phyloP scores from a whole-genome alignment of 2,329 filamentous ascomycete genomes.

The Aspergillus brasiliensis region DNA sequence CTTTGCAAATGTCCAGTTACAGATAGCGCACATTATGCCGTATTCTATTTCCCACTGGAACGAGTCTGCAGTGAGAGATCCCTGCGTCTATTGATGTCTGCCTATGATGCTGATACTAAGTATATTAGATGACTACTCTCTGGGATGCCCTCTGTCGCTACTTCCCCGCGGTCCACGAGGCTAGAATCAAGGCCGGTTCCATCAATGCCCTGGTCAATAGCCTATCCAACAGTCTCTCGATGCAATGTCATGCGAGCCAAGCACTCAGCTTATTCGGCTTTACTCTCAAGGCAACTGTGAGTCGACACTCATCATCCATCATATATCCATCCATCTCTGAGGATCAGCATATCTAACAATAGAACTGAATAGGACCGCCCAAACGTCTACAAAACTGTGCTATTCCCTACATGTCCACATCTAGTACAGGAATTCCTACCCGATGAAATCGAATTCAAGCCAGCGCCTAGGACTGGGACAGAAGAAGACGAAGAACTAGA shows the following conservation, averaged over 20 bases:
- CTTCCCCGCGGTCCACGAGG: not conserved
- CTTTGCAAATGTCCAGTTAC: not conserved
- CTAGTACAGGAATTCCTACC: too few relatives aligned
- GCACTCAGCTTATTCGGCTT: not conserved
- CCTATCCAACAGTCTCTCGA: not conserved
- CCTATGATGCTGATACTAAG: not conserved
- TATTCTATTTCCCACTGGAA: slow-evolving; percentile 5
- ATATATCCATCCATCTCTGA: too few relatives aligned
- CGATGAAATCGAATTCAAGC: too few relatives aligned
- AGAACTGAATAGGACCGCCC: too few relatives aligned
- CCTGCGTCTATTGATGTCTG: not conserved
- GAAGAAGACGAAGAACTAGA: too few relatives aligned
- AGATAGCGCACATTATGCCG: slow-evolving; percentile 7
- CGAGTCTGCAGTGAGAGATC: not conserved
- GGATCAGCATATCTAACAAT: too few relatives aligned
- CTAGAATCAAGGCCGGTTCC: not conserved
- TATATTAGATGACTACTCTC: not conserved
- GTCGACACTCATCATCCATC: not conserved
- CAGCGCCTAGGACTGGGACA: too few relatives aligned
- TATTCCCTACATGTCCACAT: too few relatives aligned
- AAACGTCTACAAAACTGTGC: too few relatives aligned
- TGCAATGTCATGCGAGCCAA: not conserved
- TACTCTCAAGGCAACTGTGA: not conserved
- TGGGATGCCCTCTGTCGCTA: slow-evolving; percentile 6
- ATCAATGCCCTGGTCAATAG: not conserved